These are phyloP conservation scores for Senna siamea DNA, from an alignment of 306 rosid species.

Conservation along the genomic window DNA sequence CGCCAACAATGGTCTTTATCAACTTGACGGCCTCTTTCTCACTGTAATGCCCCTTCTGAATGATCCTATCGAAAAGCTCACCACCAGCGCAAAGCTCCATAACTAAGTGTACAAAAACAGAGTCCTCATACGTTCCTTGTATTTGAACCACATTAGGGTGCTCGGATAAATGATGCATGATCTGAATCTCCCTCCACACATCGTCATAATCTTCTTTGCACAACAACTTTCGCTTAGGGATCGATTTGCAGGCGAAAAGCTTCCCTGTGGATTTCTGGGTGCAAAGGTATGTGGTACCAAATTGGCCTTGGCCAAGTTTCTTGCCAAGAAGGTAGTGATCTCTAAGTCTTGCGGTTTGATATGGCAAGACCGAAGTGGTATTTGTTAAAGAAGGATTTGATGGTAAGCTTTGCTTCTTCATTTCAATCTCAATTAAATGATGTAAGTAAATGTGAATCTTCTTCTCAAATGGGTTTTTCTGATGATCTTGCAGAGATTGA, in stretches of 20 bases:
- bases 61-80: conserved; percentile 27
- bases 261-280: conserved; percentile 64
- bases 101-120: conserved; percentile 73
- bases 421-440: conserved; percentile 38
- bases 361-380: conserved; percentile 57
- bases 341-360: conserved; percentile 69
- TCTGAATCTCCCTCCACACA: conserved; percentile 95
- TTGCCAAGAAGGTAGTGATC: conserved; percentile 80
- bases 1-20: conserved; percentile 77
- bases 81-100: conserved; percentile 30
- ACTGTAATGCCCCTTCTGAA: conserved; percentile 14
- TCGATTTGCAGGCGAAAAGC: conserved; percentile 78
- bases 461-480: conserved; percentile 17
- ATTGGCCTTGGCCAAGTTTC: conserved; percentile 90
- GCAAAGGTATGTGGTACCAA: conserved; percentile 77
- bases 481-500: too few species aligned
- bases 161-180: conserved; percentile 88
- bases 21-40: conserved; percentile 44
- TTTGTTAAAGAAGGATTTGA: conserved; percentile 45
- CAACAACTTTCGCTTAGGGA: conserved; percentile 82
- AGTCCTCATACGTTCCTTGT: conserved; percentile 79
- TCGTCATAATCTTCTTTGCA: conserved; percentile 82
- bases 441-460: not conserved
- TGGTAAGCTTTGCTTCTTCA: conserved; percentile 48
- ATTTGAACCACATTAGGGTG: conserved; percentile 77